Base-by-base conservation (phyloP, 2,329 filamentous ascomycete species). In the Aspergillus versicolor region DNA sequence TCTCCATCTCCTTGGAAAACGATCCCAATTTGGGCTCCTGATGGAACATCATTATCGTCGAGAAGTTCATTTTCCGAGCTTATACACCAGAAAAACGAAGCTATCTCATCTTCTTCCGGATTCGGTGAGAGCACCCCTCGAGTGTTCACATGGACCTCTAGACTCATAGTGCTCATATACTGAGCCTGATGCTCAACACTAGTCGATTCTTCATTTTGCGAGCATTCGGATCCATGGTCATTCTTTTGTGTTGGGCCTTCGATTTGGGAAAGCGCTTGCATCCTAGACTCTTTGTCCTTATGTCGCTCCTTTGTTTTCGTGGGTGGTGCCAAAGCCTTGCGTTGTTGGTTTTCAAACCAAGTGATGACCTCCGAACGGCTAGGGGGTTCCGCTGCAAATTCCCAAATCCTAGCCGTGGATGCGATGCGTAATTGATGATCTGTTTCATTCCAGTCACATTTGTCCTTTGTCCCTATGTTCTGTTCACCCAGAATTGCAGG, bases 101-200 rank as follows among this genome's bases (percentile, higher is more conserved):
- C 84, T 3, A 99, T 84, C 65, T 93, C 90, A 70, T 99, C 94
- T 64, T 95, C 84, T 64, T 93, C 91, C 0, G 94, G 94, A 67
- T 99, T 92, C 1, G 94, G 92, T 2, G 91, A 84, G 8, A 97
- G 81, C 48, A 85, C 86, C 6, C 86, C 91, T 55, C 93, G 84
- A 4, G 89, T 94, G 65, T 96, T 96, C 60, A 95, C 88, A 70
- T 99, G 93, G 4, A 97, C 77, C 70, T 99, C 94, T 6, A 99
- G 75, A 63, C 92, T 95, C 90, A 99, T 92, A 17, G 89, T 91
- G 64, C 90, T 96, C 94, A 99, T 97, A 71, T 96, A 96, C 65
- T 94, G 90, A 3, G 86, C 87, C 71, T 95, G 91, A 63, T 93
- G 90, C 67, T 91, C 85, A 17, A 95, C 86, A 63, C 87, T 91